These are phyloP conservation scores for Trichoderma parareesei DNA, from an alignment of 495 filamentous ascomycete species.

Conservation along the genomic window DNA sequence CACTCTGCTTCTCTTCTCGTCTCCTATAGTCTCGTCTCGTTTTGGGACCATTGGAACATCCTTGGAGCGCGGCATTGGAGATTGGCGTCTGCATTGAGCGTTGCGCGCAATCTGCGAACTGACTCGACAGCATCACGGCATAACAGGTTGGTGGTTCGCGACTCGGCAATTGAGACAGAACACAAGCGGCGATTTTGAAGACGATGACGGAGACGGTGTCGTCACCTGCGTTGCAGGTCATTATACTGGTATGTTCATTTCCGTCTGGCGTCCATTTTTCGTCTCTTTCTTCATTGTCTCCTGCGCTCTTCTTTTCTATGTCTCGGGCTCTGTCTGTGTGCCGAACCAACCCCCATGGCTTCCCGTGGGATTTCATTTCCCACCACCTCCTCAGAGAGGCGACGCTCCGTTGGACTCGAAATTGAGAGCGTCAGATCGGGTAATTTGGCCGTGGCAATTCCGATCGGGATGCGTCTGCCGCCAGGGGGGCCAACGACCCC, in stretches of 20 bases:
- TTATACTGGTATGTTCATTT: constrained; percentile 61
- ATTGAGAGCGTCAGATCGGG: constrained; percentile 1
- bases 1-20: background rate
- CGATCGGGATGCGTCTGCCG: constrained; percentile 9
- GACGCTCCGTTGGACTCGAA: background rate
- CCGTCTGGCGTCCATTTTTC: background rate
- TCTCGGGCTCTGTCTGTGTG: no score
- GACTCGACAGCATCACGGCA: background rate
- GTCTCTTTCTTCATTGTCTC: background rate
- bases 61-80: background rate
- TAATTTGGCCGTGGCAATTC: constrained; percentile 9
- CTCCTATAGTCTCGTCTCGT: background rate
- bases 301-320: background rate
- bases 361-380: background rate
- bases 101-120: constrained; percentile 1
- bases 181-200: background rate
- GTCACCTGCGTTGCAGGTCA: constrained; percentile 61
- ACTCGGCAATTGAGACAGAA: background rate
- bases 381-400: background rate
- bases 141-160: background rate
- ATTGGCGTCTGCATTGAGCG: background rate
- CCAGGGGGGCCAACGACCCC: constrained; percentile 1
- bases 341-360: background rate
- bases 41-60: background rate
- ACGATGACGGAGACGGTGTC: constrained; percentile 4